These are phyloP conservation scores for Rubroboletus pulcherrimus DNA, from an alignment of 768 basidiomycete species.

Conservation along the genomic window DNA sequence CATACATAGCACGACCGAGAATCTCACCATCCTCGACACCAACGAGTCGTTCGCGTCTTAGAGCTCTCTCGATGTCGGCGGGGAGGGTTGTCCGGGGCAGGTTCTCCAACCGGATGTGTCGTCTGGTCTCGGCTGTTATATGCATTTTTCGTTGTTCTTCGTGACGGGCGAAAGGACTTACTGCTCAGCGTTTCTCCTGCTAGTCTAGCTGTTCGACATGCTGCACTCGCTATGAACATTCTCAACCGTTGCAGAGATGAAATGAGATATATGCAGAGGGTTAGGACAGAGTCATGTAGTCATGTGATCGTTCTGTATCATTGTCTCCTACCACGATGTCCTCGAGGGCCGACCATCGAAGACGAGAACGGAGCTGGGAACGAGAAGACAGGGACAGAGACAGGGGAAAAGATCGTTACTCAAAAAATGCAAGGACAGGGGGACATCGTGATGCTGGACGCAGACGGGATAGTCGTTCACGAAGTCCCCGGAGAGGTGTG, in stretches of 20 bases:
- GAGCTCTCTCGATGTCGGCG: slow-evolving; percentile 48
- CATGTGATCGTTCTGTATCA: slow-evolving; percentile 24
- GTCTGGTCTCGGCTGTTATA: slow-evolving; percentile 23
- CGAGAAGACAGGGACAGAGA: slow-evolving; percentile 35
- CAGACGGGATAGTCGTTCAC: slow-evolving; percentile 39
- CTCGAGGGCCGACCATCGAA: slow-evolving; percentile 50
- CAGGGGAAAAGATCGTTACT: slow-evolving; percentile 43
- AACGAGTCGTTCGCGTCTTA: slow-evolving; percentile 39
- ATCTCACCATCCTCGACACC: slow-evolving; percentile 41
- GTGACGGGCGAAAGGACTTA: slow-evolving; percentile 7
- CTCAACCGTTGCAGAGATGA: background rate
- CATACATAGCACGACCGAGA: background rate
- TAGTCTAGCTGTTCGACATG: slow-evolving; percentile 19
- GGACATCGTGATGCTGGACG: slow-evolving; percentile 34
- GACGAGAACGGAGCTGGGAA: slow-evolving; percentile 66
- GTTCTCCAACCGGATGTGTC: slow-evolving; percentile 45
- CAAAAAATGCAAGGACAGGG: slow-evolving; percentile 33
- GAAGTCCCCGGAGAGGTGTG: slow-evolving; percentile 34
- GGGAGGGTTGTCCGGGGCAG: slow-evolving; percentile 53
- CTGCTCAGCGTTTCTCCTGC: slow-evolving; percentile 7
- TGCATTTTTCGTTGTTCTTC: slow-evolving; percentile 4
- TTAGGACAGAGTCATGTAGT: slow-evolving; percentile 1
- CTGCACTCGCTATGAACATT: slow-evolving; percentile 20
- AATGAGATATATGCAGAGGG: no score
- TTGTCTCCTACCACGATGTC: slow-evolving; percentile 48